phyloP scores from a whole-genome alignment of 2,329 filamentous ascomycete species.

The Fusarium longipes region DNA sequence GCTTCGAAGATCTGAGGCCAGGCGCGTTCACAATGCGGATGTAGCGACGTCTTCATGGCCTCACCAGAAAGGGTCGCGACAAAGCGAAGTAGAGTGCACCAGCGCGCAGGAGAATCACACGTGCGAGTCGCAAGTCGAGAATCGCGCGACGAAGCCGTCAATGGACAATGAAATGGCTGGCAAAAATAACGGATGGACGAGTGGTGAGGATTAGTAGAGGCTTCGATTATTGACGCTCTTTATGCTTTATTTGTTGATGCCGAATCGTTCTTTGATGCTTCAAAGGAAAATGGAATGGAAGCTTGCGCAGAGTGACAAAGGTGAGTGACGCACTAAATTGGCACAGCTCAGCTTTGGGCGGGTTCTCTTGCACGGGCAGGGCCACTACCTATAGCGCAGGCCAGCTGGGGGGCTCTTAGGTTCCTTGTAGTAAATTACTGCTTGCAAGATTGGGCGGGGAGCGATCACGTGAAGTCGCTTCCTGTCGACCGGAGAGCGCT shows the following conservation, averaged over 20 bases:
- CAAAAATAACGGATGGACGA: not conserved
- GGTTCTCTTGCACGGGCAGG: not conserved
- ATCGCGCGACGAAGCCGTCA: slow-evolving; percentile 20
- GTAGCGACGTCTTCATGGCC: slow-evolving; percentile 48
- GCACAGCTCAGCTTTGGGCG: slow-evolving; percentile 25
- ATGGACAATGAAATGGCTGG: slow-evolving; percentile 6
- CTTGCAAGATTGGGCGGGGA: slow-evolving; percentile 27
- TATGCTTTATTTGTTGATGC: not conserved
- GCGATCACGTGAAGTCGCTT: not conserved
- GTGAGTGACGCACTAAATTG: slow-evolving; percentile 47
- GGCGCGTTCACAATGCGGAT: slow-evolving; percentile 13
- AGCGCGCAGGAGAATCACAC: slow-evolving; percentile 23
- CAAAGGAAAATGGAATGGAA: slow-evolving; percentile 14
- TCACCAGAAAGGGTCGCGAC: slow-evolving; percentile 30
- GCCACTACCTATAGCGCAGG: slow-evolving; percentile 7
- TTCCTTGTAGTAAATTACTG: slow-evolving; percentile 31
- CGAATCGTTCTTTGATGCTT: slow-evolving; percentile 17
- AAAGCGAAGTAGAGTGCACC: slow-evolving; percentile 29
- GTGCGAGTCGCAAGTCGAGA: slow-evolving; percentile 24
- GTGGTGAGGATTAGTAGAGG: not conserved
- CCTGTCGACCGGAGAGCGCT: slow-evolving; percentile 7
- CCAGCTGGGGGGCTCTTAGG: no score
- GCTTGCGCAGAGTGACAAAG: slow-evolving; percentile 30
- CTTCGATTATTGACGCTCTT: not conserved
- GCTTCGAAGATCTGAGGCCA: not conserved